phyloP scores from a whole-genome alignment of 257 asterid species.

The Haberlea rhodopensis region DNA sequence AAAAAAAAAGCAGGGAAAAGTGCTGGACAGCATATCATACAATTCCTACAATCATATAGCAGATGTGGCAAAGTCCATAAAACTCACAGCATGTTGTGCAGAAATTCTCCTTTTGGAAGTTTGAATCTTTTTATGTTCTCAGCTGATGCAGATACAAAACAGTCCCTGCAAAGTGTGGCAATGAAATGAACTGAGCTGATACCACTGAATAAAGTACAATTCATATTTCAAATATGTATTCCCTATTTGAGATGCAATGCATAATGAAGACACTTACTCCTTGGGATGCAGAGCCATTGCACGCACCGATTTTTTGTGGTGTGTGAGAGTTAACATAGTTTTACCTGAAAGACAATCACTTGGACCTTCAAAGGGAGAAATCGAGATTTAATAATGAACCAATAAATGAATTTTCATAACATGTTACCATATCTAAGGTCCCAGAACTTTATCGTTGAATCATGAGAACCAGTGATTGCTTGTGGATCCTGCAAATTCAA shows the following conservation, averaged over 20 bases:
- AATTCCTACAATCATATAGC: neutral
- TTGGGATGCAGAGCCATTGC: slow-evolving; percentile 83
- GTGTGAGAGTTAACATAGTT: slow-evolving; percentile 78
- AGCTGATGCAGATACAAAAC: slow-evolving; percentile 96
- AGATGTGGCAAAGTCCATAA: slow-evolving; percentile 10
- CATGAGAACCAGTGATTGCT: slow-evolving; percentile 94
- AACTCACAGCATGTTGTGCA: slow-evolving; percentile 99
- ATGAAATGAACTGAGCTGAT: slow-evolving; percentile 24
- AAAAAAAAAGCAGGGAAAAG: neutral
- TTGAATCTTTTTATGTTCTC: slow-evolving; percentile 86
- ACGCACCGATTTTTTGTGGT: slow-evolving; percentile 87
- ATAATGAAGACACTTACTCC: slow-evolving; percentile 45
- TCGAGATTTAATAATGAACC: neutral
- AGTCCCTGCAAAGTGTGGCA: slow-evolving; percentile 56
- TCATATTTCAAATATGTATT: neutral
- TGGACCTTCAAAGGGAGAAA: slow-evolving; percentile 23
- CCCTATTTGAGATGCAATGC: slow-evolving; percentile 5
- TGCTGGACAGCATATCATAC: neutral
- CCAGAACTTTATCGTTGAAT: slow-evolving; percentile 90
- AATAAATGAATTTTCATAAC: slow-evolving; percentile 8
- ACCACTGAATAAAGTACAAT: slow-evolving; percentile 16
- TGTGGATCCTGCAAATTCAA: slow-evolving; percentile 85
- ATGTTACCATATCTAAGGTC: slow-evolving; percentile 77
- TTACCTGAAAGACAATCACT: slow-evolving; percentile 57
- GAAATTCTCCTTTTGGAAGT: slow-evolving; percentile 96